Evolutionary conservation across 495 filamentous ascomycete species (phyloP).

Genomic region (Opeltia flavorubescens): DNA sequence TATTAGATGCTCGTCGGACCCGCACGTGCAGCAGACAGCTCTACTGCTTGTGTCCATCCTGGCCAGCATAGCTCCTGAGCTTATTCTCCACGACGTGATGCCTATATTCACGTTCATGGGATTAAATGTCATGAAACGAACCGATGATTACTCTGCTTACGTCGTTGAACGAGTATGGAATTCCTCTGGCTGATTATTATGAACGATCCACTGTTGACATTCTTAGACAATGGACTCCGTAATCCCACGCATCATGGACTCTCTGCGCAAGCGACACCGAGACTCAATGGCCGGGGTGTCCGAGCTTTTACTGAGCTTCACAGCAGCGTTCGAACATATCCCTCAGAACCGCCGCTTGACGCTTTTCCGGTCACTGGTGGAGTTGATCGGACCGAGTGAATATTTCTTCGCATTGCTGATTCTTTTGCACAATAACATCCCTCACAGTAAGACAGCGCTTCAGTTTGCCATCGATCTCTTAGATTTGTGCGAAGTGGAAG

Average conservation of each 20-base stretch:
- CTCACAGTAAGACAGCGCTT: slow-evolving; percentile 29
- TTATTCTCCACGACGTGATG: slow-evolving; percentile 93
- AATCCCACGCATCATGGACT: slow-evolving; percentile 78
- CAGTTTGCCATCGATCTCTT: slow-evolving; percentile 33
- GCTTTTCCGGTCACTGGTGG: slow-evolving; percentile 63
- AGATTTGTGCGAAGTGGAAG: slow-evolving; percentile 37
- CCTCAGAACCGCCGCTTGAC: slow-evolving; percentile 67
- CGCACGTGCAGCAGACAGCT: slow-evolving; percentile 81
- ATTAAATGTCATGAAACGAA: slow-evolving; percentile 69
- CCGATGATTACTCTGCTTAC: slow-evolving; percentile 89
- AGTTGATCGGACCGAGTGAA: slow-evolving; percentile 69
- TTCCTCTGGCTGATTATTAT: too few species aligned
- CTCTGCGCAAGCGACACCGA: slow-evolving; percentile 61
- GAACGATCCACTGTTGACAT: background rate
- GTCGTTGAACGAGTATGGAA: slow-evolving; percentile 53
- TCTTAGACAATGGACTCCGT: slow-evolving; percentile 69
- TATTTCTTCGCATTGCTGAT: slow-evolving; percentile 60
- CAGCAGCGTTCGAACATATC: slow-evolving; percentile 87
- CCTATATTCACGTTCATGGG: slow-evolving; percentile 98
- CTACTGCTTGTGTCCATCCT: slow-evolving; percentile 76
- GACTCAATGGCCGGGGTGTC: slow-evolving; percentile 66
- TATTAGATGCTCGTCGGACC: slow-evolving; percentile 73
- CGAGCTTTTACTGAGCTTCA: slow-evolving; percentile 81
- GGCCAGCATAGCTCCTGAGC: slow-evolving; percentile 69
- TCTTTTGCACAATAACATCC: slow-evolving; percentile 60